A percentile compares a stretch with the other conserved stretches of the same genome.
Evolutionary conservation across 768 basidiomycete species (phyloP).

Genomic region (Amanita thiersii): DNA sequence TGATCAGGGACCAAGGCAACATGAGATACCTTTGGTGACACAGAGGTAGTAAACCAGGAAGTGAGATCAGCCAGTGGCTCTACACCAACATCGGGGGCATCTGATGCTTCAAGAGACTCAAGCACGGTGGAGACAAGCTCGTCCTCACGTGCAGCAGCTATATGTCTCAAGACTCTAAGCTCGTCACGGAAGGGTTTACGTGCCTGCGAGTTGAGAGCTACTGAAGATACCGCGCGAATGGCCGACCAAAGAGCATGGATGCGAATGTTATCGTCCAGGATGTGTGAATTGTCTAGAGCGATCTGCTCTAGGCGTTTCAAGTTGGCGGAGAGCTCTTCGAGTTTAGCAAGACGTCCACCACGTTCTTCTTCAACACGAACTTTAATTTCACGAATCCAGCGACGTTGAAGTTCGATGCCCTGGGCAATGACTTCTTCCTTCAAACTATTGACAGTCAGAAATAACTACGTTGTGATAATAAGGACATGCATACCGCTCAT

Average conservation of each 20-base stretch:
- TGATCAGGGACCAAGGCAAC: conserved; percentile 93
- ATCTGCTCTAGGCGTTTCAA: conserved; percentile 88
- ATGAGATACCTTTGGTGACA: conserved; percentile 74
- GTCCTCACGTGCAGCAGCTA: conserved; percentile 66
- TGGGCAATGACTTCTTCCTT: conserved; percentile 94
- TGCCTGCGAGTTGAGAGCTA: conserved; percentile 53
- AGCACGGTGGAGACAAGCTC: conserved; percentile 57
- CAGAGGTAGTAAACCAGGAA: conserved; percentile 82
- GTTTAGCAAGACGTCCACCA: conserved; percentile 88
- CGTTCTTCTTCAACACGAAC: conserved; percentile 94
- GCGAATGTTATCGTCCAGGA: conserved; percentile 90
- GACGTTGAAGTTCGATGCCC: conserved; percentile 93
- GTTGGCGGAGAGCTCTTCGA: conserved; percentile 86
- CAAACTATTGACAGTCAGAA: conserved; percentile 39
- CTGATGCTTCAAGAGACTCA: conserved; percentile 59
- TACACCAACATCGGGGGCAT: conserved; percentile 72
- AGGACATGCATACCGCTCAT: conserved; percentile 86
- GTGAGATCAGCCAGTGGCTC: conserved; percentile 87
- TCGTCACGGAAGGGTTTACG: conserved; percentile 87
- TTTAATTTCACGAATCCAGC: conserved; percentile 96
- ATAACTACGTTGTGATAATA: neutral
- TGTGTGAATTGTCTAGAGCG: conserved; percentile 82
- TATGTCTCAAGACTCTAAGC: conserved; percentile 72
- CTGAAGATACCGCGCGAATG: conserved; percentile 66
- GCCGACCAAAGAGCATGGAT: conserved; percentile 92